Percentiles rank a stretch among this genome's conserved stretches.
Conservation (phyloP, 2,329 filamentous ascomycete species). For the Fusarium verticillioides region DNA sequence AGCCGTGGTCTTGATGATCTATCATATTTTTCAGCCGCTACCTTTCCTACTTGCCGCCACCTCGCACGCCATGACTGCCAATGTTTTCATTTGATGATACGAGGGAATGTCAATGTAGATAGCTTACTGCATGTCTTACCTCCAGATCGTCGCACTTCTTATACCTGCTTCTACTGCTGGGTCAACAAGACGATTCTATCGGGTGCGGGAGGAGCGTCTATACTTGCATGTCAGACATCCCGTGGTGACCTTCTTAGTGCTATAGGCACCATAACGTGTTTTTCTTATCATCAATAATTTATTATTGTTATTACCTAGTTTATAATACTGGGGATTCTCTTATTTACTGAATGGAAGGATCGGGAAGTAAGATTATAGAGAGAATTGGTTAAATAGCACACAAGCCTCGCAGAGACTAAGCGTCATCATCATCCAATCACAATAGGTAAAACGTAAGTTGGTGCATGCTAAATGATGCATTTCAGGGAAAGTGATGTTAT, state of each 20-base stretch:
- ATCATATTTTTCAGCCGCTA: too few relatives aligned
- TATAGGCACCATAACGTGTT: not conserved
- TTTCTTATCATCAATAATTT: not conserved
- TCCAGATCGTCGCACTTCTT: not conserved
- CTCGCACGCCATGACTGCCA: too few relatives aligned
- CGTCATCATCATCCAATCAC: not conserved
- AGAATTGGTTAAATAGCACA: not conserved
- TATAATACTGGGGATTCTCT: too few relatives aligned
- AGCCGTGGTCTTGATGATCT: too few relatives aligned
- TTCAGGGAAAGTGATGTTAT: fast-evolving
- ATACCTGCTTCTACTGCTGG: not conserved
- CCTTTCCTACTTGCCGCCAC: too few relatives aligned
- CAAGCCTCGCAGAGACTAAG: not conserved
- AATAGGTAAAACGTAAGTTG: not conserved
- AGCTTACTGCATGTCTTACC: too few relatives aligned
- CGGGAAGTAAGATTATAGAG: too few relatives aligned
- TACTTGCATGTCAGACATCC: not conserved
- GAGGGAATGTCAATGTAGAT: too few relatives aligned
- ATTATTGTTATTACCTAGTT: fast-evolving
- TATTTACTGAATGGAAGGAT: too few relatives aligned
- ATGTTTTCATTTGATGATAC: too few relatives aligned
- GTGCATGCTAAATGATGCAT: fast-evolving
- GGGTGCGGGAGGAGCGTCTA: fast-evolving
- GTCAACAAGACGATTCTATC: fast-evolving
- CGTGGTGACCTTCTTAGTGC: not conserved